Evolutionary conservation across 805 yeast genomes (phyloP).

Genomic region (Candida sphagnicola): DNA sequence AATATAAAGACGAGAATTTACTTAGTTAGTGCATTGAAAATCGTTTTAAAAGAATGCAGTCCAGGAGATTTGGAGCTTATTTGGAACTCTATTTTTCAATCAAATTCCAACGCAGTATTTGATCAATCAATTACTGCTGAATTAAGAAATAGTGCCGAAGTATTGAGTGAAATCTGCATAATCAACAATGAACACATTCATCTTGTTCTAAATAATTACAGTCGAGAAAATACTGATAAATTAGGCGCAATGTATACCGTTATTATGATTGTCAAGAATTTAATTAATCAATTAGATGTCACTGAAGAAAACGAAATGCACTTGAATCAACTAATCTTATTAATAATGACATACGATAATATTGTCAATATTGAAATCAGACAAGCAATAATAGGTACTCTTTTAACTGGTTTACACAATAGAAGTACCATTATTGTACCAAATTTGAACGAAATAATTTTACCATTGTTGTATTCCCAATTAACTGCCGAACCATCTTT

Average conservation of each 20-base stretch:
- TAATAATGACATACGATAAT: slow-evolving; percentile 19
- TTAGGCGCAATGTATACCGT: slow-evolving; percentile 22
- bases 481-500: slow-evolving; percentile 52
- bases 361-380: slow-evolving; percentile 48
- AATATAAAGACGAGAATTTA: slow-evolving; percentile 5
- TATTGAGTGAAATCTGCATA: slow-evolving; percentile 24
- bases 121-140: slow-evolving; percentile 17
- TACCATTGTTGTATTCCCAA: slow-evolving; percentile 53
- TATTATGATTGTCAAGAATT: slow-evolving; percentile 31
- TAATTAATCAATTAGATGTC: slow-evolving; percentile 16
- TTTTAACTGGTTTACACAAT: slow-evolving; percentile 58
- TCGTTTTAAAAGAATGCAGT: slow-evolving; percentile 6
- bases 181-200: slow-evolving; percentile 5
- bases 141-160: slow-evolving; percentile 33
- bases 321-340: slow-evolving; percentile 12
- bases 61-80: slow-evolving; percentile 15
- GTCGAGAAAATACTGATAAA: slow-evolving; percentile 13
- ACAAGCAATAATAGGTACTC: slow-evolving; percentile 52
- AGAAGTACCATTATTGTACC: slow-evolving; percentile 46
- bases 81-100: slow-evolving; percentile 21
- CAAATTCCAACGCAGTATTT: slow-evolving; percentile 11
- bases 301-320: slow-evolving; percentile 9
- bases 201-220: slow-evolving; percentile 6
- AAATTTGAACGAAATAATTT: slow-evolving; percentile 36
- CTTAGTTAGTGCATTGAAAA: slow-evolving; percentile 8